Base-by-base conservation (phyloP, 805 yeast species). In the Diddensiella santjacobensis region DNA sequence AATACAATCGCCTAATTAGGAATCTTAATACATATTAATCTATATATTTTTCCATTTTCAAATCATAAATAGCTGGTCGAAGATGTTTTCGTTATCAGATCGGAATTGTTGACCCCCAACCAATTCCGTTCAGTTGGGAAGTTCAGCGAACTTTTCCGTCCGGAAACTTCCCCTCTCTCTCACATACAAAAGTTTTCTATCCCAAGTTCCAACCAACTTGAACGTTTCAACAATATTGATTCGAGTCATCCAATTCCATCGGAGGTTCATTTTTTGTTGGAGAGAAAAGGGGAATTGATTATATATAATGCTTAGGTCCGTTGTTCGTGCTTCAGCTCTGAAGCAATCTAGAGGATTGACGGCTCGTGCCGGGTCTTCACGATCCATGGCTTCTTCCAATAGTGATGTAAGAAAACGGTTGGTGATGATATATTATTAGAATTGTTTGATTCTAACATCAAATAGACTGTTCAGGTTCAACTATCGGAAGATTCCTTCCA, bases 401-500 rank as follows among this genome's bases (percentile, higher is more conserved):
- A 17, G 20, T 15, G 38, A 35, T 8, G 38, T 35, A 35, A 35
- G 38, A 10, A 10, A 10, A 10, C 13, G 31, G 31, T 26, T 26
- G 8, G 31, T 26, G 31, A 26, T 8, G 31, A 10, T 13, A 10
- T 26, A 10, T 26, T 26, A 13, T 26, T 26, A 13, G 13, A 26
- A 26, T 26, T 35, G 38, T n/a, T 35, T 35, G 31, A 26, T 26
- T 8, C 31, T 10, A 26, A 26, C 11, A 8, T 8, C 13, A 38
- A 18, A n/a, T 11, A 40, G 43, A 6, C 33, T 22, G 42, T 61
- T 59, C 61, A 58, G 38, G 52, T 70, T 45, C 41, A 57, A 29
- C 77, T 91, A 55, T 95, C 95, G 53, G 89, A 82, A 45, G 69
- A 78, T 48, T 83, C 96, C 5, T 93, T 88, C 66, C 93, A 87